Conservation (phyloP, 768 basidiomycete species). For the Serendipita sp. region DNA sequence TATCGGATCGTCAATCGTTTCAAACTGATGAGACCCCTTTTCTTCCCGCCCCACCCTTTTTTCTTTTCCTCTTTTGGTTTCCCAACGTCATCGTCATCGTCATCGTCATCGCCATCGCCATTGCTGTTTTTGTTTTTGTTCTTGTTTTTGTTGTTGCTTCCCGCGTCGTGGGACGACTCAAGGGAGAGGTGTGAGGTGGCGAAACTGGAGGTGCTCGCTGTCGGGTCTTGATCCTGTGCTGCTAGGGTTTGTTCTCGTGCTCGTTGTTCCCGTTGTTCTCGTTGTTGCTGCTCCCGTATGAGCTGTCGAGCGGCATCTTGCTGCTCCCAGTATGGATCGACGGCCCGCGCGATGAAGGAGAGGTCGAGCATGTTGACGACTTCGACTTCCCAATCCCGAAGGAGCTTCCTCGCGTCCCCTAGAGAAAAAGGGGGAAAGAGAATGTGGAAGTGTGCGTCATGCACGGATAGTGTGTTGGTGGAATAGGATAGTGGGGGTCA, state of each 20-base stretch:
- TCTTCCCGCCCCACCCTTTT: neutral
- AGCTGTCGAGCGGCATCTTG: neutral
- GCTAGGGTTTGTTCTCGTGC: no score
- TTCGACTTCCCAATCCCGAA: constrained; percentile 25
- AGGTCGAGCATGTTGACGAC: constrained; percentile 47
- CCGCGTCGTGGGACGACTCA: no score
- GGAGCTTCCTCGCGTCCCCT: constrained; percentile 58
- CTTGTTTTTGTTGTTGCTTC: neutral
- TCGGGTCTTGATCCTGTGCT: no score
- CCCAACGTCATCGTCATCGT: no score
- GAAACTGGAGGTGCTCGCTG: no score
- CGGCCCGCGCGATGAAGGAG: constrained; percentile 47
- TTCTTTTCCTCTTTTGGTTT: neutral
- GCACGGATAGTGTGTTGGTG: neutral
- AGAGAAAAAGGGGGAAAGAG: neutral
- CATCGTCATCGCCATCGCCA: no score
- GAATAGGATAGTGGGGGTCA: neutral
- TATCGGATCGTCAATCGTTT: neutral
- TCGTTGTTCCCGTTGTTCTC: neutral
- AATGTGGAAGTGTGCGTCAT: neutral
- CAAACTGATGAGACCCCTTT: neutral
- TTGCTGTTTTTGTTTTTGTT: neutral
- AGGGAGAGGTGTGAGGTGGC: no score
- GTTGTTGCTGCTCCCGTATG: neutral
- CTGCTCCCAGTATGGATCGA: constrained; percentile 35